Conservation (phyloP, 208 protist genomes). For the Trypanosomatidae sp. region DNA sequence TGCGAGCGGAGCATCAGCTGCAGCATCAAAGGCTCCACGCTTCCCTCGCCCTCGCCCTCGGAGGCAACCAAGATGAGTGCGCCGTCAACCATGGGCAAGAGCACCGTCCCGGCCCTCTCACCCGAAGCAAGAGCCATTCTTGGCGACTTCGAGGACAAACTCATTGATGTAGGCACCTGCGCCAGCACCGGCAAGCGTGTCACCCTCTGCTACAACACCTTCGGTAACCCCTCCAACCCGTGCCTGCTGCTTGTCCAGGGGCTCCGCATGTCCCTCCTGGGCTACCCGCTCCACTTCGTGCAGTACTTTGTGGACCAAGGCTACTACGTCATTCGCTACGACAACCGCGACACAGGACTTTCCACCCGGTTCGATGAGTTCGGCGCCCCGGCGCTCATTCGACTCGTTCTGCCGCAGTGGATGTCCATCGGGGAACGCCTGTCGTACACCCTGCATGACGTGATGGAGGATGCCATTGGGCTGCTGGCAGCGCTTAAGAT, state of each 20-base stretch:
- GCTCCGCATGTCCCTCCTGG: constrained; percentile 15
- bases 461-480: constrained; percentile 55
- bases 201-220: constrained; percentile 64
- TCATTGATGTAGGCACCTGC: constrained; percentile 52
- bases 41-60: background rate
- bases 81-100: background rate
- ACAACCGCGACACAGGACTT: constrained; percentile 75
- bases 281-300: constrained; percentile 37
- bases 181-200: constrained; percentile 44
- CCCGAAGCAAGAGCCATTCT: constrained; percentile 9
- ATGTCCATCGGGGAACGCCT: constrained; percentile 39
- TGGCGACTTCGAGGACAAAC: constrained; percentile 45
- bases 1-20: background rate
- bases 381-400: constrained; percentile 29
- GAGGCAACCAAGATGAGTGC: background rate
- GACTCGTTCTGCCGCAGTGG: constrained; percentile 48
- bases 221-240: constrained; percentile 46
- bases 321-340: constrained; percentile 71
- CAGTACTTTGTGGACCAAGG: constrained; percentile 31
- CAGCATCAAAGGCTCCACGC: background rate
- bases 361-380: constrained; percentile 54
- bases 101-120: constrained; percentile 8
- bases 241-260: constrained; percentile 67
- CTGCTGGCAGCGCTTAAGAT: constrained; percentile 57
- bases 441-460: constrained; percentile 72